Evolutionary conservation across 2,329 filamentous ascomycete species (phyloP), one percentile per base, ranked within the genome.

Genomic region (Colletotrichum salicis): DNA sequence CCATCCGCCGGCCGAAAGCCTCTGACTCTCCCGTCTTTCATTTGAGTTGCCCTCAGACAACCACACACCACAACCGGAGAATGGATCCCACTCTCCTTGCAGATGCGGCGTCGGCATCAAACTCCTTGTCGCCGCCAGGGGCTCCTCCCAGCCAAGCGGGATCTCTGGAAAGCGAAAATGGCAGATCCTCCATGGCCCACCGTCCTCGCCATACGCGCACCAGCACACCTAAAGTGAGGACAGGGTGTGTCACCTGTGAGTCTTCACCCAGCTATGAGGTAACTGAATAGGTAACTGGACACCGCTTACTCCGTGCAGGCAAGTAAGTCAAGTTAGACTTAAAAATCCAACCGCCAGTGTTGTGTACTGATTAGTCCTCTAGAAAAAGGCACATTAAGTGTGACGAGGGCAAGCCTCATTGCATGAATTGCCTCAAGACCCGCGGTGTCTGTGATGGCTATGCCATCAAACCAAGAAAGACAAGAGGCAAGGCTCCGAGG

Each of bases 331-430:
- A 27, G 19, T 6, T 13, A 22, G 22, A 35, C 48, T 22, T 33
- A 6, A 5, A n/a, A n/a, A n/a, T n/a, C 19, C 15, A 3, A 22
- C 6, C 7, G 41, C 27, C 13, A n/a, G 27, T 62, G 12, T 48
- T 35, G 35, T 41, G 45, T 70, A 56, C 69, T 29, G 7, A 37
- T 12, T 22, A 2, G 1, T 15, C 51, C 7, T 5, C 5, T 33
- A 72, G 70, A 31, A 74, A 73, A 70, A 82, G 82, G 29, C 82
- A 84, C 74, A 80, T 84, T 57, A 84, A 84, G 74, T 84, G 82
- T 68, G 82, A 84, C 69, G 82, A 84, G 71, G 80, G 80, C 33
- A 81, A 81, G 60, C 82, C 82, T 15, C 78, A 81, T 7, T 84
- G 82, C 68, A 78, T 81, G 59, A 84, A 84, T 64, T 84, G 82